Evolutionary conservation across 176 grass and related monocot species (phyloP), one percentile per base, ranked within the genome.

Genomic region (Phragmites australis): DNA sequence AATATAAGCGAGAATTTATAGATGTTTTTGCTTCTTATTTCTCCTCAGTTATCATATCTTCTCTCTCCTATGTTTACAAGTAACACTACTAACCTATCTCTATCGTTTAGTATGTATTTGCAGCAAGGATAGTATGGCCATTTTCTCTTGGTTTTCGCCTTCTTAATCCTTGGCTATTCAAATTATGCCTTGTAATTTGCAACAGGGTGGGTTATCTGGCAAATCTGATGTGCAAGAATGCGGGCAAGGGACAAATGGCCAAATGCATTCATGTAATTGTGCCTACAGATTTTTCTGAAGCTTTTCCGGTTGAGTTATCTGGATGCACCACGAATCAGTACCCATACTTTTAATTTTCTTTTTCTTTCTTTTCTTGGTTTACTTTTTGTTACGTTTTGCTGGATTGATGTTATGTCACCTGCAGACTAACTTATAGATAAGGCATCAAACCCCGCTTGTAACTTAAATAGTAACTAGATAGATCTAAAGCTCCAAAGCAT

Each of bases 401-500:
- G 2, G 19, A 77, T 9, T 7, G 54, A 70, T 59, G 34, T 25
- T 75, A 27, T 68, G 21, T 62, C 27, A 44, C 63, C 46, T 77
- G 19, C 37, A 46, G 55, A 32, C 34, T 30, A 77, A 46, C 65
- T 74, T 82, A 64, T 46, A 77, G 65, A 69, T 83, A 61, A 83
- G 65, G 11, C 48, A 71, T 46, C 77, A 48, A 63, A 48, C 55
- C 57, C 74, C 42, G 5, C 52, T 81, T 89, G 27, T 81, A 81
- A 81, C 52, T 70, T 52, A 78, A 41, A 52, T n/a, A 85, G 6
- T 81, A 54, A 48, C 74, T 75, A 63, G 29, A 70, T 75, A 84
- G 34, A 88, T 65, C 76, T 61, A 74, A 67, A 51, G 29, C 32
- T 54, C 46, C 8, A 89, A 89, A 62, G 76, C 76, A 70, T 59